Evolutionary conservation across 768 basidiomycete species (phyloP), one percentile per base, ranked within the genome.

Genomic region (Podaxis sp.): DNA sequence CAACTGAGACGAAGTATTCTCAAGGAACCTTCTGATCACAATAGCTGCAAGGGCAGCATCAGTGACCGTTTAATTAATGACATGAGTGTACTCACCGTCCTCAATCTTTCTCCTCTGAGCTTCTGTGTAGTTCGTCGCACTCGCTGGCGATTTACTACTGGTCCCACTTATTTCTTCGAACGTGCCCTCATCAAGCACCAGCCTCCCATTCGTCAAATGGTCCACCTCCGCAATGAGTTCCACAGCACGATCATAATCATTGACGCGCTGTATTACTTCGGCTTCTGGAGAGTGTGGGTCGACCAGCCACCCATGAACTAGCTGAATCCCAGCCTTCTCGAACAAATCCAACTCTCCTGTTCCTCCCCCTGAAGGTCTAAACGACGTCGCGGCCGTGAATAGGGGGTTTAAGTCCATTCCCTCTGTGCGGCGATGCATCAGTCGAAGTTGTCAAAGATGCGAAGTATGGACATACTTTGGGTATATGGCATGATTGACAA

Each of bases 301-400:
- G n/a, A 85, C 85, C 14, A 90, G 80, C 95, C 95, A 97, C 1
- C 95, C 95, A 61, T 96, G 94, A 1, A 94, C 86, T 42, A 97
- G 84, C 4, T 82, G 75, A 47, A 96, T 91, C 7, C 86, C 87
- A 0, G 86, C 90, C 47, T 91, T 86, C n/a, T 86, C 76, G 67
- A 97, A 97, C 6, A 97, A 82, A 61, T 89, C 84, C 47, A 97
- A 82, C 68, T 92, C 95, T 1, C 91, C 93, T 0, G 84, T 84
- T 28, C 62, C 67, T 11, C 79, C 79, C 0, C 81, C 83, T 7
- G 77, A 76, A 1, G 91, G 89, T 11, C 83, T 78, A 70, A 95
- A 95, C 0, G 84, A 80, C 1, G 82, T 82, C 5, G 86, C 69
- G 0, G 82, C 82, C 0, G 87, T 89, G 70, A 97, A 97, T 0